Base-by-base conservation (phyloP, 2,329 filamentous ascomycete species). In the Lachnellula arida region DNA sequence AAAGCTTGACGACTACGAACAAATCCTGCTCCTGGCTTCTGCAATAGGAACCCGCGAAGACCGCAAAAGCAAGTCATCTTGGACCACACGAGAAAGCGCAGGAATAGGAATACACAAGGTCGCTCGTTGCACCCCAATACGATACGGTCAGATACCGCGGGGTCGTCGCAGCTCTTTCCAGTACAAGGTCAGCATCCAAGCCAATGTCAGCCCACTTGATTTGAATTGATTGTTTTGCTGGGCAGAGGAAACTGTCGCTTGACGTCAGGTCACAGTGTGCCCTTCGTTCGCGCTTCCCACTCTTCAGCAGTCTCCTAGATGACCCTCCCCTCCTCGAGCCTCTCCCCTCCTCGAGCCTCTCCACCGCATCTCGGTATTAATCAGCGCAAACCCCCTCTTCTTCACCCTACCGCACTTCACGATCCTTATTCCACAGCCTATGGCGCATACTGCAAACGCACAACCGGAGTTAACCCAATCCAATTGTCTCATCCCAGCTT, bases 341-440 rank as follows among this genome's bases (percentile, higher is more conserved):
- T 11, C 9, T 4, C 8, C 28, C 39, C 6, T 44, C 42, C 42
- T 23, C 42, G 28, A 32, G 28, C 2, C 28, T 11, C 9, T 4
- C 8, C 28, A 32, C 28, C 9, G 28, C 42, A 14, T 42, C 39
- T n/a, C 6, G 39, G 15, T 44, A 59, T 54, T 54, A 64, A 65
- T 57, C 60, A 61, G 62, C 63, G 58, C 64, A 67, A 64, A 63
- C 37, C 54, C 58, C 40, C 60, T 59, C 61, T 44, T 44, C 2
- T 14, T 22, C n/a, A 22, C 42, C 19, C 42, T 44, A 22, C 42
- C 42, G 25, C 52, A 19, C 46, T 46, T 53, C 46, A 25, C 46
- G 14, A 34, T 23, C 32, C 25, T 48, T 37, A 44, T 25, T 53
- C 32, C 32, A 17, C 53, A 49, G 46, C 49, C 51, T 57, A 56